phyloP scores from a whole-genome alignment of 2,329 filamentous ascomycete species.

The Sordariomycetes sp. region DNA sequence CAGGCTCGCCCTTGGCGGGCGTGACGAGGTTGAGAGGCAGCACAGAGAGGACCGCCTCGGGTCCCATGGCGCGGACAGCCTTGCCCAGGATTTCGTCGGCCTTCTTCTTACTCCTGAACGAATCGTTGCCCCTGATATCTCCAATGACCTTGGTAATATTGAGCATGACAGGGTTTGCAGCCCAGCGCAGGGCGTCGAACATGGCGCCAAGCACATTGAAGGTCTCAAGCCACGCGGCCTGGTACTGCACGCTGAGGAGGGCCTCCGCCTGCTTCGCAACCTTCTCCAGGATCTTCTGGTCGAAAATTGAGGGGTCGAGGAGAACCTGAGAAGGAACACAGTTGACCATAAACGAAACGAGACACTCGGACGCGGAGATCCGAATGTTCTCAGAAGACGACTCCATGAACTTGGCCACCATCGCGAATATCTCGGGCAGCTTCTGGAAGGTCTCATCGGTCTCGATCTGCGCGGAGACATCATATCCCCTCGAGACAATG shows the following conservation, averaged over 20 bases:
- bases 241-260: slow-evolving; percentile 80
- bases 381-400: slow-evolving; percentile 89
- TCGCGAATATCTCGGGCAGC: slow-evolving; percentile 71
- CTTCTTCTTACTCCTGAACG: slow-evolving; percentile 89
- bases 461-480: slow-evolving; percentile 80
- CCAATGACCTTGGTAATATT: slow-evolving; percentile 71
- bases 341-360: slow-evolving; percentile 87
- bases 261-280: slow-evolving; percentile 62
- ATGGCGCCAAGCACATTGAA: slow-evolving; percentile 82
- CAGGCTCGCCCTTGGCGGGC: slow-evolving; percentile 66
- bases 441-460: slow-evolving; percentile 88
- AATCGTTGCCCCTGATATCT: slow-evolving; percentile 76
- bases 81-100: slow-evolving; percentile 84
- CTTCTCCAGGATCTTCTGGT: slow-evolving; percentile 82
- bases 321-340: slow-evolving; percentile 78
- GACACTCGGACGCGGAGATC: slow-evolving; percentile 85
- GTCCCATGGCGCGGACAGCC: slow-evolving; percentile 82
- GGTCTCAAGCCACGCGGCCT: slow-evolving; percentile 88
- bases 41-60: slow-evolving; percentile 69
- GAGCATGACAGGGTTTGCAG: slow-evolving; percentile 65
- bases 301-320: slow-evolving; percentile 80
- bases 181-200: slow-evolving; percentile 81
- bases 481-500: slow-evolving; percentile 86
- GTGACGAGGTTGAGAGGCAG: slow-evolving; percentile 78
- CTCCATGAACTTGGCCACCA: slow-evolving; percentile 72